Evolutionary conservation across 345 rosid species (phyloP), one percentile per base, ranked within the genome.

Genomic region (Punica granatum): DNA sequence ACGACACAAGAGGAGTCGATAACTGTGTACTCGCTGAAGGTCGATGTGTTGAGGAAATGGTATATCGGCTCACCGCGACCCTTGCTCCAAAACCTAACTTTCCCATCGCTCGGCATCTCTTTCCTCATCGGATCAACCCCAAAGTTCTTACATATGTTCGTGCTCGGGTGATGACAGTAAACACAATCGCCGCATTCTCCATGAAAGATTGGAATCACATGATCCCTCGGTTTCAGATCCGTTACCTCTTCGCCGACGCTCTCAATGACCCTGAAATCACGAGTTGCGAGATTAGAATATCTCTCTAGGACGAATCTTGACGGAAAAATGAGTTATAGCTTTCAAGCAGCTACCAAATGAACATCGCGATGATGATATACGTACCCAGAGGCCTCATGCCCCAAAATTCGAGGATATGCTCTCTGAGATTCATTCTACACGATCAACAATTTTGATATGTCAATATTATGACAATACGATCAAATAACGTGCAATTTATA

Each of bases 311-410:
- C n/a, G n/a, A n/a, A n/a, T n/a, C n/a, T n/a, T n/a, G n/a, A n/a
- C n/a, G n/a, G n/a, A n/a, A n/a, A n/a, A n/a, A n/a, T n/a, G n/a
- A n/a, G n/a, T n/a, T n/a, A n/a, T n/a, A n/a, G n/a, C n/a, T n/a
- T n/a, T n/a, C n/a, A n/a, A n/a, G n/a, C n/a, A n/a, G n/a, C n/a
- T n/a, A n/a, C n/a, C n/a, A n/a, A n/a, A n/a, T n/a, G n/a, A n/a
- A n/a, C n/a, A n/a, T n/a, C n/a, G n/a, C n/a, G n/a, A n/a, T n/a
- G n/a, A n/a, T 48, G 8, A 59, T 15, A 43, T 54, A 41, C 31
- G n/a, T 78, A 88, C 92, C 96, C 92, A 3, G 86, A 85, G n/a
- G 92, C 92, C 69, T 89, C 92, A 63, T 89, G 96, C 41, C 96
- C 96, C 28, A 87, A 71, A 42, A 89, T 85, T 56, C 90, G 74